A percentile compares a stretch with the other conserved stretches of the same genome.
Evolutionary conservation across 2,329 filamentous ascomycete species (phyloP).

Genomic region (Botryosphaeria dothidea): DNA sequence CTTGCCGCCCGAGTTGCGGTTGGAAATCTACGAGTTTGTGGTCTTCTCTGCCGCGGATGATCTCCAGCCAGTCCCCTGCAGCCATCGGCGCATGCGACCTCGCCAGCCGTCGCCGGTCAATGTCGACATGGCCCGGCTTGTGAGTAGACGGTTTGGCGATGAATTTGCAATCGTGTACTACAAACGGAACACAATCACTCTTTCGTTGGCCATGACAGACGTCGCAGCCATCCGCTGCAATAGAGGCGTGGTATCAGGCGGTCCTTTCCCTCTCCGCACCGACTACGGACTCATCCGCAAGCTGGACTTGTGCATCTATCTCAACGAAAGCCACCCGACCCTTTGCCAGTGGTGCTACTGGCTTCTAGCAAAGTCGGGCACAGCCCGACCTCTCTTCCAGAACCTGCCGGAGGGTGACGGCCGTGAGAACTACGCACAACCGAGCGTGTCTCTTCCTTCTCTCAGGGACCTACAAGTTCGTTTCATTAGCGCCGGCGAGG

Average conservation of each 20-base stretch:
- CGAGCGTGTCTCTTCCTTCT: too few relatives aligned
- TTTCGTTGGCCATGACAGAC: background rate
- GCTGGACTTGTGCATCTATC: background rate
- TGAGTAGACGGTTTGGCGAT: background rate
- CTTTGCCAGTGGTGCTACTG: conserved; percentile 1
- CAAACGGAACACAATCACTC: background rate
- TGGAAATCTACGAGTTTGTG: background rate
- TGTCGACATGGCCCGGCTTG: background rate
- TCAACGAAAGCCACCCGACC: background rate
- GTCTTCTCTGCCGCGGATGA: background rate
- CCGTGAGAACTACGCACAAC: too few relatives aligned
- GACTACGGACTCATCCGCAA: background rate
- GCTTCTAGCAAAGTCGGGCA: too few relatives aligned
- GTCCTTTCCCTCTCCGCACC: background rate
- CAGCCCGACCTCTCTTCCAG: background rate
- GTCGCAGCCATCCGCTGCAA: background rate
- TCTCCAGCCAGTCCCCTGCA: background rate
- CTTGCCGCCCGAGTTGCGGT: background rate
- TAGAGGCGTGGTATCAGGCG: background rate
- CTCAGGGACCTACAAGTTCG: too few relatives aligned
- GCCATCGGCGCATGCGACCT: background rate
- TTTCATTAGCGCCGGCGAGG: too few relatives aligned
- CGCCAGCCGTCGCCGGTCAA: background rate
- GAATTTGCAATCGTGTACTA: background rate
- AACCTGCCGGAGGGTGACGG: too few relatives aligned